Conservation (phyloP, 352 stramenopile genomes). For the Pythium dissimile region DNA sequence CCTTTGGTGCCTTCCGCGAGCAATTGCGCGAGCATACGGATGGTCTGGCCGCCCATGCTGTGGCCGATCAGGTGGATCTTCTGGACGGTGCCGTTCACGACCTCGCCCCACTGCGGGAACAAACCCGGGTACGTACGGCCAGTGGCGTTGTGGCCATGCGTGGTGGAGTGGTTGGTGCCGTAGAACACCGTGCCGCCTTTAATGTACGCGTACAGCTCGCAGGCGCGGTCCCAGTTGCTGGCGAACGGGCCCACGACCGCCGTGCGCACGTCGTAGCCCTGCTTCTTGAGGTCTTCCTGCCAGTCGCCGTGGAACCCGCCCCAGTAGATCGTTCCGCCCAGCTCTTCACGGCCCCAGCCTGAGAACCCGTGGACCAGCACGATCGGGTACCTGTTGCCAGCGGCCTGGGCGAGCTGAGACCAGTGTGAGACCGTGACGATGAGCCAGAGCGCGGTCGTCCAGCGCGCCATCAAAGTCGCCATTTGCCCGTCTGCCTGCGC, state of each 20-base stretch:
- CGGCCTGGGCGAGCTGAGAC: neutral
- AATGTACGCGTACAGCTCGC: conserved; percentile 47
- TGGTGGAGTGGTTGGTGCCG: conserved; percentile 28
- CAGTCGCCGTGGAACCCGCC: conserved; percentile 30
- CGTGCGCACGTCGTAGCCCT: conserved; percentile 31
- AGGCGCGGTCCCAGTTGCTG: conserved; percentile 46
- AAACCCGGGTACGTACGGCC: conserved; percentile 30
- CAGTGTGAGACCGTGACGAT: neutral
- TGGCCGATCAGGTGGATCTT: conserved; percentile 42
- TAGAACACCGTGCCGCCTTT: conserved; percentile 44
- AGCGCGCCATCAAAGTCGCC: neutral
- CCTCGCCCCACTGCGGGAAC: conserved; percentile 36
- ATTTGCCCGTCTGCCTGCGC: neutral
- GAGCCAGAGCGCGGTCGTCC: neutral
- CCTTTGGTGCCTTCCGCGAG: conserved; percentile 30
- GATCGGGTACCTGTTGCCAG: conserved; percentile 29
- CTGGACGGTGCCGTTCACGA: conserved; percentile 32
- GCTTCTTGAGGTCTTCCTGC: conserved; percentile 22
- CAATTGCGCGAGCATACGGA: conserved; percentile 38
- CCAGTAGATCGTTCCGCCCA: conserved; percentile 33
- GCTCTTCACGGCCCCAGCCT: conserved; percentile 33
- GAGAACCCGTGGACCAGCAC: conserved; percentile 37
- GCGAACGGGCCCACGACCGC: conserved; percentile 30
- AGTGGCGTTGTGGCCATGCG: conserved; percentile 26
- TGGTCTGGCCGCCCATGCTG: conserved; percentile 41